Base-by-base conservation (phyloP, 2,329 filamentous ascomycete species). In the Fusarium tupiense region DNA sequence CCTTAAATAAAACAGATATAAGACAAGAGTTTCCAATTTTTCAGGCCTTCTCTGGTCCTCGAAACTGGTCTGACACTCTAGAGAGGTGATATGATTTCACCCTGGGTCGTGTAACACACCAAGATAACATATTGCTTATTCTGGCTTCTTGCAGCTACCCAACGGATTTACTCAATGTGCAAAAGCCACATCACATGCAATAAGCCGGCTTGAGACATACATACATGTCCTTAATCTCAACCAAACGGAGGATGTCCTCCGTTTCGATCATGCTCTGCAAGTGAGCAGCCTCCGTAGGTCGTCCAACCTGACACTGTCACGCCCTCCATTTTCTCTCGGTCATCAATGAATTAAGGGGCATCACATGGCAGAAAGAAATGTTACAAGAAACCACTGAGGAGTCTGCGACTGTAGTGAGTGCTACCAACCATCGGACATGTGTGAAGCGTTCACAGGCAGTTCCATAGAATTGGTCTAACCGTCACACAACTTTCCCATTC, bases 11-110 rank as follows among this genome's bases (percentile, higher is more conserved):
- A 40, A 17, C 35, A 29, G 4, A 40, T 29, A n/a, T n/a, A 19
- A 29, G 20, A 29, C 12, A 24, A 2, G 5, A 29, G 24, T 8
- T 6, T 1, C 20, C 8, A 3, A 6, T 12, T 19, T 40, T 2
- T 5, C 1, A 17, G 19, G 35, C 3, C 14, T 12, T 29, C 8
- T 40, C 10, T 29, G 35, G 35, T 16, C 35, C 24, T 29, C 22
- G 2, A 24, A 29, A 40, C 10, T 22, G 20, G 5, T 4, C 8
- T 54, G 24, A 19, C 20, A n/a, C 24, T 17, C 2, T 7, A 9
- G 24, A 38, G 7, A 17, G 35, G 35, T 40, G 24, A 29, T 13
- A 13, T 40, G 24, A 54, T 22, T 53, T 12, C 35, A 54, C 4
- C 10, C 35, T 54, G 8, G 24, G 2, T 40, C 29, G 52, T 54